Evolutionary conservation across 345 rosid genomes (phyloP), one percentile per base, ranked within the genome.

Genomic region (Syzygium jambos): DNA sequence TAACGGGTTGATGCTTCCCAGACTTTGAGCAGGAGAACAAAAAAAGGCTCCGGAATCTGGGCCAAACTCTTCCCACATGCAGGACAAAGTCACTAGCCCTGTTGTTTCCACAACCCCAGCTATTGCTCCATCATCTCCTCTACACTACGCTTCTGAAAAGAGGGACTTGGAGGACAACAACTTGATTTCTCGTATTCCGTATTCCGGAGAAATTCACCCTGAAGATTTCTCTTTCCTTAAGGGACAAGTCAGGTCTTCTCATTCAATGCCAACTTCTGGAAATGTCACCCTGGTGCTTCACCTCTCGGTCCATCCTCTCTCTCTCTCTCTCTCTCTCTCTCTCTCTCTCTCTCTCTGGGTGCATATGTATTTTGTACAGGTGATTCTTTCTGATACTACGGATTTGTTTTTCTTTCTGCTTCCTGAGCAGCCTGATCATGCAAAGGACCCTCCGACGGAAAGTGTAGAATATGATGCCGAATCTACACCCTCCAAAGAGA

Each of bases 1-100:
- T 85, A 87, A 87, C 88, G 78, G 84, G 91, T 92, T 87, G 93
- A 91, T 61, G 89, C 91, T 85, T 88, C 98, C 78, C 49, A 73
- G 80, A 73, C 80, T 38, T 89, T 92, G 84, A 95, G 96, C 93
- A 92, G 86, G 90, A 91, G 90, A 94, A 91, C 86, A 92, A 95
- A 93, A 93, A 94, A 93, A 83, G 94, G 90, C 89, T 56, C 93
- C n/a, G 84, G 90, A 73, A 88, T 94, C 85, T 92, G 52, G 3
- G 86, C 91, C 93, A 34, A 88, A 15, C 52, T 85, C 99, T 27
- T 92, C 95, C 61, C 89, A 78, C 87, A 87, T 87, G 15, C 63
- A 43, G 86, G 90, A 87, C 85, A 92, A 88, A 57, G 88, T 80
- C 29, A 85, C 87, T 83, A 89, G 87, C 86, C 89, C 63, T 84